phyloP scores from a whole-genome alignment of 306 rosid genomes.

The Fragaria nilgerrensis region DNA sequence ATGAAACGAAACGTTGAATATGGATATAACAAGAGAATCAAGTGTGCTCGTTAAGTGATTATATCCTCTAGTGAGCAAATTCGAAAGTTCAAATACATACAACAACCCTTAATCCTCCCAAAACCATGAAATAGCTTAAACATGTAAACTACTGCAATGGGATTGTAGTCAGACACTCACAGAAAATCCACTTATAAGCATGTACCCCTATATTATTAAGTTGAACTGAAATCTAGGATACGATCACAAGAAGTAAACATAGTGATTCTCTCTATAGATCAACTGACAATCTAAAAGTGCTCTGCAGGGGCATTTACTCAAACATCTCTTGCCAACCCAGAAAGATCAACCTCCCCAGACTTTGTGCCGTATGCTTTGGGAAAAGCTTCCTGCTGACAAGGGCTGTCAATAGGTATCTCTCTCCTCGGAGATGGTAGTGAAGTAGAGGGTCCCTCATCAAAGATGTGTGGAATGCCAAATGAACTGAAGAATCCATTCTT shows the following conservation, averaged over 20 bases:
- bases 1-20: too few relatives aligned
- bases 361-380: constrained; percentile 34
- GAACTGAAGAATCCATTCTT: constrained; percentile 49
- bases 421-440: constrained; percentile 40
- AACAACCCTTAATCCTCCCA: too few relatives aligned
- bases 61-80: too few relatives aligned
- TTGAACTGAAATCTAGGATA: background rate
- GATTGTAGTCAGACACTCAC: background rate
- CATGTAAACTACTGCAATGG: background rate
- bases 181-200: background rate
- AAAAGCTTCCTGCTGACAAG: constrained; percentile 30
- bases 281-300: background rate
- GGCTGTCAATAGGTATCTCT: constrained; percentile 56
- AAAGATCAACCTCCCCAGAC: constrained; percentile 44
- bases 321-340: constrained; percentile 66
- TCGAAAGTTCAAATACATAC: too few relatives aligned
- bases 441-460: constrained; percentile 49
- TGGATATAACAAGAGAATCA: too few relatives aligned
- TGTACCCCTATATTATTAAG: background rate
- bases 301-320: constrained; percentile 20
- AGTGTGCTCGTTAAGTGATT: too few relatives aligned
- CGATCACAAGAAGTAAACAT: background rate
- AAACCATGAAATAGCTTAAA: background rate
- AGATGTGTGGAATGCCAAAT: constrained; percentile 39
- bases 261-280: background rate